phyloP scores from a whole-genome alignment of 192 early-diverging fungal species.

The Haplosporangium gracile region DNA sequence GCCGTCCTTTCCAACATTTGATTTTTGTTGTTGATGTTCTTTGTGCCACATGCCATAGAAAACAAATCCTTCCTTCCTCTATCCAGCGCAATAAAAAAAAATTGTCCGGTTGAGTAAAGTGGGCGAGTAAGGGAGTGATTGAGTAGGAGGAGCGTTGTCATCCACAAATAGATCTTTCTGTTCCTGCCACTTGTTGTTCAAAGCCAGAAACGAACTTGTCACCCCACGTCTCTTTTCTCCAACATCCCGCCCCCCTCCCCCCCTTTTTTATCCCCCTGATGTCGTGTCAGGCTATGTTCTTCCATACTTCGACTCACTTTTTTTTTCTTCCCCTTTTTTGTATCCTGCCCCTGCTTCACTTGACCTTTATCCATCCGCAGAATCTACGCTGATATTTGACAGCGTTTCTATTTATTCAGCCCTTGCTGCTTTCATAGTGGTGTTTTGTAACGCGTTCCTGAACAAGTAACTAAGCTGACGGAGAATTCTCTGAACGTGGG shows the following conservation, averaged over 20 bases:
- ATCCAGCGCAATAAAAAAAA: background rate
- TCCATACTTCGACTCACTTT: background rate
- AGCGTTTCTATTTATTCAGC: too few species aligned
- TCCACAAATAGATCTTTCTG: background rate
- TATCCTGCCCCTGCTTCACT: background rate
- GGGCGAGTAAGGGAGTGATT: background rate
- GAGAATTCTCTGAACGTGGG: background rate
- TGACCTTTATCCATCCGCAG: too few species aligned
- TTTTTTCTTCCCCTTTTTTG: background rate
- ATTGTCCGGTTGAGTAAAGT: background rate
- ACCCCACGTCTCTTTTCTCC: background rate
- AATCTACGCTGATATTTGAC: too few species aligned
- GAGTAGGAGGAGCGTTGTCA: background rate
- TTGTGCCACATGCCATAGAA: constrained; percentile 3
- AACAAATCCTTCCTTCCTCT: background rate
- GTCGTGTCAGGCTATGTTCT: background rate
- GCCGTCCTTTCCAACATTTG: too few species aligned
- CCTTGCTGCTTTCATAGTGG: too few species aligned
- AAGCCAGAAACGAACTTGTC: background rate
- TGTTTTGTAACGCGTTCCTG: too few species aligned
- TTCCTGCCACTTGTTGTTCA: background rate
- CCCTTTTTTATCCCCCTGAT: background rate
- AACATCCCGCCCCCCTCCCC: too few species aligned
- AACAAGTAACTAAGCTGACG: too few species aligned
- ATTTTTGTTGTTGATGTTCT: background rate